Evolutionary conservation across 352 stramenopile genomes (phyloP).

Genomic region (Globisporangium spiculum): DNA sequence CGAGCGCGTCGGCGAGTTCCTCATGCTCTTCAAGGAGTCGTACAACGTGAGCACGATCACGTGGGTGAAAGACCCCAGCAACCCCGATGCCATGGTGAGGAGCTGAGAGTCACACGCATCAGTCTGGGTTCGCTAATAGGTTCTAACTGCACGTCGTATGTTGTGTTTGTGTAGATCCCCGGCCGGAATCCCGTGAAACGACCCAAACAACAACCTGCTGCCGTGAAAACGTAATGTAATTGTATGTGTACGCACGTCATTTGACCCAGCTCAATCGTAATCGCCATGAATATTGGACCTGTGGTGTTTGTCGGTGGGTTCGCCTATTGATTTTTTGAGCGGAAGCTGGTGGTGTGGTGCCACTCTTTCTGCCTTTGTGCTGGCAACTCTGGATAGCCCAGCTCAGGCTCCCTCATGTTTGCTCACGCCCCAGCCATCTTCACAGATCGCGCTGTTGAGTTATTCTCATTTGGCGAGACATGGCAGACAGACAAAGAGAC

Average conservation of each 20-base stretch:
- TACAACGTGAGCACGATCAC: constrained; percentile 80
- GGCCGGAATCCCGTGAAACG: constrained; percentile 59
- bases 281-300: not conserved
- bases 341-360: not conserved
- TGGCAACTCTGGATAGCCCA: no score
- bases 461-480: not conserved
- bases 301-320: not conserved
- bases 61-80: constrained; percentile 79
- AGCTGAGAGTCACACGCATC: not conserved
- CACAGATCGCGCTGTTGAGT: no score
- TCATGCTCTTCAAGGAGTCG: constrained; percentile 84
- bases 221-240: not conserved
- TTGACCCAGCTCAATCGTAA: not conserved
- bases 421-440: no score
- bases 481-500: no score
- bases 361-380: not conserved
- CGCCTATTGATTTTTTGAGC: not conserved
- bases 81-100: constrained; percentile 58
- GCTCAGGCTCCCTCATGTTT: no score
- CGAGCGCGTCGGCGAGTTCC: constrained; percentile 83
- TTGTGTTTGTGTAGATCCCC: constrained; percentile 34
- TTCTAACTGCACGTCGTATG: not conserved
- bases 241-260: not conserved
- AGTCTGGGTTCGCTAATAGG: not conserved
- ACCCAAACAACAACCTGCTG: constrained; percentile 25